Conservation (phyloP, 306 rosid species). For the Geum urbanum region DNA sequence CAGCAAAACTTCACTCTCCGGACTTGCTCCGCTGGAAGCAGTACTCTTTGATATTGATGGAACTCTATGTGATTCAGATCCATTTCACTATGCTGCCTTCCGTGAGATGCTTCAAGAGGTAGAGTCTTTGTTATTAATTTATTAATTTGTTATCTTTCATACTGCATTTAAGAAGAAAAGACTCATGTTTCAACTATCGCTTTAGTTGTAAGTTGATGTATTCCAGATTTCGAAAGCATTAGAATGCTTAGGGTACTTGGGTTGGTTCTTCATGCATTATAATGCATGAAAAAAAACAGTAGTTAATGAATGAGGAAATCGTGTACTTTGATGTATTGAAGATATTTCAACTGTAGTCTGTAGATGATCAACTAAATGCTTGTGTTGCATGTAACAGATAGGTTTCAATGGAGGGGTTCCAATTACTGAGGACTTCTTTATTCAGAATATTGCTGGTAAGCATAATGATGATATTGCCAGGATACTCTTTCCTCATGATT, state of each 20-base stretch:
- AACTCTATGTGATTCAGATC: constrained; percentile 89
- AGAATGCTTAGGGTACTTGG: too few relatives aligned
- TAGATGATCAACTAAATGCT: constrained; percentile 24
- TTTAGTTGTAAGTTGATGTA: too few relatives aligned
- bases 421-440: constrained; percentile 69
- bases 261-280: not conserved
- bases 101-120: constrained; percentile 86
- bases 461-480: constrained; percentile 73
- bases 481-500: constrained; percentile 64
- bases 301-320: not conserved
- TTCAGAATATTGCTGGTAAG: constrained; percentile 65
- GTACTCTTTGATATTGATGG: constrained; percentile 93
- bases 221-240: too few relatives aligned
- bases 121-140: too few relatives aligned
- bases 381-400: constrained; percentile 47
- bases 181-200: not conserved
- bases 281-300: not conserved
- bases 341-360: constrained; percentile 7
- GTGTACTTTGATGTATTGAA: not conserved
- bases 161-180: too few relatives aligned
- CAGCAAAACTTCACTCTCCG: constrained; percentile 57
- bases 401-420: constrained; percentile 95
- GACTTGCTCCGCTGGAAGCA: constrained; percentile 74
- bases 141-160: too few relatives aligned
- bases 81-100: constrained; percentile 68